These are phyloP conservation scores for Groenewaldozyma sp. DNA, from an alignment of 1,139 yeast genomes.

Conservation along the genomic window DNA sequence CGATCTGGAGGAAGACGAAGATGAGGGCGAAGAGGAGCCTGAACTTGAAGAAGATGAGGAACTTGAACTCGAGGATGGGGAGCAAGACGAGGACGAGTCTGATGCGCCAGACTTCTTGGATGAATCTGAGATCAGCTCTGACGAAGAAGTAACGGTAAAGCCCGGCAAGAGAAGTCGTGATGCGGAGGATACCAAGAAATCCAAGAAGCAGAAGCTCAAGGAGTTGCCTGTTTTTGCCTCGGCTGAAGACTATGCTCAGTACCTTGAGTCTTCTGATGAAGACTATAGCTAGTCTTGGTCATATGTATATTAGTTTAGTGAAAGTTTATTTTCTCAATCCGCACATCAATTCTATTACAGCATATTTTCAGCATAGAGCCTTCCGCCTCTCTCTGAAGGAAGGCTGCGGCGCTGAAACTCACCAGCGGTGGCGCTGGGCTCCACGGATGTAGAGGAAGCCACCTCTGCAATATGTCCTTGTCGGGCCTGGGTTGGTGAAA, in stretches of 20 bases:
- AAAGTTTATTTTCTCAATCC: no score
- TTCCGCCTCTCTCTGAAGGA: no score
- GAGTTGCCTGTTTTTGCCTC: conserved; percentile 82
- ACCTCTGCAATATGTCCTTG: no score
- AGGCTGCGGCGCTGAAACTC: no score
- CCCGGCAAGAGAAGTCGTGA: conserved; percentile 18
- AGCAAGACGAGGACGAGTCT: conserved; percentile 22
- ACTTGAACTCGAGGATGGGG: conserved; percentile 28
- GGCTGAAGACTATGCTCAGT: conserved; percentile 78
- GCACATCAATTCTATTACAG: no score
- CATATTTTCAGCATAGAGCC: no score
- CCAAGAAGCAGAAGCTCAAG: conserved; percentile 53
- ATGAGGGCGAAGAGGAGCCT: conserved; percentile 17
- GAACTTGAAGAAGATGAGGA: conserved; percentile 26
- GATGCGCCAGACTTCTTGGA: conserved; percentile 25
- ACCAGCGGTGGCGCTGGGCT: no score
- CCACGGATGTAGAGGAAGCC: no score
- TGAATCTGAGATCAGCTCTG: conserved; percentile 15
- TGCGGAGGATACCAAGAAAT: conserved; percentile 28
- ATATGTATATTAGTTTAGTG: no score
- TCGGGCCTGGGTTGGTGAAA: no score
- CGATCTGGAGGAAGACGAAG: conserved; percentile 27
- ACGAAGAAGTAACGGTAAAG: conserved; percentile 16
- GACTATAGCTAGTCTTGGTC: neutral
- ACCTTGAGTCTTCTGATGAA: conserved; percentile 39